phyloP scores from a whole-genome alignment of 371 early-diverging fungal species.

The Apophysomyces sp. region DNA sequence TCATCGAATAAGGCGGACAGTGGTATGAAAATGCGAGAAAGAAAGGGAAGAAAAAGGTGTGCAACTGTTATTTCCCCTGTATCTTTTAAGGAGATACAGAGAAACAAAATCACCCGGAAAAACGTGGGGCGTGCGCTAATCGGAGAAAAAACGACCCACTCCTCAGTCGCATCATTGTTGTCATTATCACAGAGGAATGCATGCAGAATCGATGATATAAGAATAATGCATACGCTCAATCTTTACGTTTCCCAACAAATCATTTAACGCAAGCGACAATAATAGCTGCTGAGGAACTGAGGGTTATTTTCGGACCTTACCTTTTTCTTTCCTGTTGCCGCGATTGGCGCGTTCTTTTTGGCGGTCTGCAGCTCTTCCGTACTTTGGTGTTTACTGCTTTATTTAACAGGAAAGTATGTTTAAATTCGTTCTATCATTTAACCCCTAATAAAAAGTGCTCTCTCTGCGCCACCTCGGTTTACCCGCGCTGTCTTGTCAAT shows the following conservation, averaged over 20 bases:
- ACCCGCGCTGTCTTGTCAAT: slow-evolving; percentile 56
- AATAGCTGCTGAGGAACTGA: not conserved
- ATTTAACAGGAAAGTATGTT: not conserved
- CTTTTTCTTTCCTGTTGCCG: not conserved
- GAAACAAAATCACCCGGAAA: not conserved
- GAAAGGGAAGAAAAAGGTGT: not conserved
- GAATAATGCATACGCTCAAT: not conserved
- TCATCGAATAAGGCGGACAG: not conserved
- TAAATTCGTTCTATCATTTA: slow-evolving; percentile 16
- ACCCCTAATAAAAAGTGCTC: slow-evolving; percentile 54
- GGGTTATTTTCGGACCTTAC: slow-evolving; percentile 1
- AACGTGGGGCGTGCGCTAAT: slow-evolving; percentile 2
- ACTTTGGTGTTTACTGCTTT: not conserved
- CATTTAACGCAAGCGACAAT: not conserved
- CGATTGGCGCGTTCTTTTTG: not conserved
- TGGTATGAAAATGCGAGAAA: not conserved
- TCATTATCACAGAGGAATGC: not conserved
- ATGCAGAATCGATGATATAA: not conserved
- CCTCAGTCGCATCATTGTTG: not conserved
- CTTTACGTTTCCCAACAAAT: not conserved
- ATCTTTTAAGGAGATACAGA: not conserved
- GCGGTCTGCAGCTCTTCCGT: not conserved
- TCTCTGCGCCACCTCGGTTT: slow-evolving; percentile 43
- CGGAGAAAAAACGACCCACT: slow-evolving; percentile 1
- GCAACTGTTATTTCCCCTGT: not conserved